Percentiles rank a stretch among this genome's conserved stretches.
phyloP scores from a whole-genome alignment of 83 land plant genomes.

The Thuja plicata region DNA sequence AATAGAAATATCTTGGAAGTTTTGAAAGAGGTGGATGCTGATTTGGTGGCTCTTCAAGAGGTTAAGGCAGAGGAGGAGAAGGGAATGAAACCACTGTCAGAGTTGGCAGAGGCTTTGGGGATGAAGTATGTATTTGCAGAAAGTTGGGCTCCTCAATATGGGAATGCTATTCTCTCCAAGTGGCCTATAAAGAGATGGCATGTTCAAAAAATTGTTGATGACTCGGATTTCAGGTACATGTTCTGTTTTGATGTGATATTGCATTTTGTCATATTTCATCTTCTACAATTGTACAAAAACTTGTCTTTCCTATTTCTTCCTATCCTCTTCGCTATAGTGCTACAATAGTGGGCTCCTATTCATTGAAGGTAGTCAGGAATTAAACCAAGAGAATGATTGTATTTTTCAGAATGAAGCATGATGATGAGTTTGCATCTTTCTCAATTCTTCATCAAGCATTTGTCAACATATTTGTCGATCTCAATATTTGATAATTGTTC shows the following conservation, averaged over 20 bases:
- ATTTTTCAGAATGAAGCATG: background rate
- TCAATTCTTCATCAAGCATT: background rate
- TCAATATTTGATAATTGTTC: background rate
- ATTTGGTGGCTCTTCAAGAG: slow-evolving; percentile 74
- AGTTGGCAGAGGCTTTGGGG: slow-evolving; percentile 69
- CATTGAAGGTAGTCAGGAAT: background rate
- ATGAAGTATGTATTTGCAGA: slow-evolving; percentile 88
- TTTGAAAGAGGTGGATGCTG: slow-evolving; percentile 70
- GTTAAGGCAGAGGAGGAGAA: slow-evolving; percentile 87
- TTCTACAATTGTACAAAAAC: background rate
- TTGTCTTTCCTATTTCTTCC: background rate
- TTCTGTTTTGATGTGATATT: background rate
- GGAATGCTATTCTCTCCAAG: slow-evolving; percentile 72
- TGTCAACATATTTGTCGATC: background rate
- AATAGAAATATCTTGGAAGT: slow-evolving; percentile 59
- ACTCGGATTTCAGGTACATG: slow-evolving; percentile 71
- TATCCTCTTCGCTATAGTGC: background rate
- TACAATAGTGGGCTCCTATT: background rate
- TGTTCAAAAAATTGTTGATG: slow-evolving; percentile 64
- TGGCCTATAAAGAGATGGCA: slow-evolving; percentile 79
- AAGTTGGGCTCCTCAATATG: slow-evolving; percentile 93
- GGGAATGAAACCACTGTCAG: slow-evolving; percentile 72
- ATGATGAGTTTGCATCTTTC: background rate
- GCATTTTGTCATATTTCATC: slow-evolving; percentile 6
- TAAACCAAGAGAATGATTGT: background rate